phyloP scores from a whole-genome alignment of 805 yeast species.

The Starmerella gropengiesseri region DNA sequence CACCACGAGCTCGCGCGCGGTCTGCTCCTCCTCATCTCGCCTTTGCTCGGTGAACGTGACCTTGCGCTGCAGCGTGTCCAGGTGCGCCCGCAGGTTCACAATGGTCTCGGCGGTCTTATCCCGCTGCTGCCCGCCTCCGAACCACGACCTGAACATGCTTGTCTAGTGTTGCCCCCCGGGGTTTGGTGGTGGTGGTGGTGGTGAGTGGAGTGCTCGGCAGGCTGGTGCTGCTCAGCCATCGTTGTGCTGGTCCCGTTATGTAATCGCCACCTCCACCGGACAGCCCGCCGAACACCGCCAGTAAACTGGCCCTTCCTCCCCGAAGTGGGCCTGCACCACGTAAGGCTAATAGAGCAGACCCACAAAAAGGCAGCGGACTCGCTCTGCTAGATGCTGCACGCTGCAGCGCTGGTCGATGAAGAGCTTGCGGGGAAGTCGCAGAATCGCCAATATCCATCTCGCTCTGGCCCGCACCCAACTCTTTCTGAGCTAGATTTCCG shows the following conservation, averaged over 20 bases:
- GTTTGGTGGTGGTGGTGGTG: neutral
- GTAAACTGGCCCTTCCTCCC: no score
- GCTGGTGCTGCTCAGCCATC: neutral
- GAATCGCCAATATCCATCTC: no score
- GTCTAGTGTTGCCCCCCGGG: neutral
- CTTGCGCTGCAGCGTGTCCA: conserved; percentile 75
- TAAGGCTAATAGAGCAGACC: no score
- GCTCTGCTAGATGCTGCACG: neutral
- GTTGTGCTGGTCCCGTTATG: no score
- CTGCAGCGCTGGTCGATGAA: neutral
- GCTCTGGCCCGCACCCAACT: no score
- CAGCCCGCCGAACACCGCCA: no score
- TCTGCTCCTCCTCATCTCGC: conserved; percentile 65
- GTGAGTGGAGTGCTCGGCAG: neutral
- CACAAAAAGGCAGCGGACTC: no score
- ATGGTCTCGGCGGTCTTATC: conserved; percentile 91
- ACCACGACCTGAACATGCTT: conserved; percentile 19
- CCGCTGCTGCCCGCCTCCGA: conserved; percentile 59
- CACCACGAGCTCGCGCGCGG: conserved; percentile 67
- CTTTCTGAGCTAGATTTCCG: no score
- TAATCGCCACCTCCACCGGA: no score
- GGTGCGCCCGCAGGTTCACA: conserved; percentile 77
- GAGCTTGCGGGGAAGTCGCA: neutral
- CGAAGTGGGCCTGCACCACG: no score
- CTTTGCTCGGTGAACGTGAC: conserved; percentile 71